Percentiles rank a stretch among this genome's conserved stretches.
These are phyloP conservation scores for Pyrenochaeta sp. DNA, from an alignment of 2,329 filamentous ascomycete species.

Conservation along the genomic window DNA sequence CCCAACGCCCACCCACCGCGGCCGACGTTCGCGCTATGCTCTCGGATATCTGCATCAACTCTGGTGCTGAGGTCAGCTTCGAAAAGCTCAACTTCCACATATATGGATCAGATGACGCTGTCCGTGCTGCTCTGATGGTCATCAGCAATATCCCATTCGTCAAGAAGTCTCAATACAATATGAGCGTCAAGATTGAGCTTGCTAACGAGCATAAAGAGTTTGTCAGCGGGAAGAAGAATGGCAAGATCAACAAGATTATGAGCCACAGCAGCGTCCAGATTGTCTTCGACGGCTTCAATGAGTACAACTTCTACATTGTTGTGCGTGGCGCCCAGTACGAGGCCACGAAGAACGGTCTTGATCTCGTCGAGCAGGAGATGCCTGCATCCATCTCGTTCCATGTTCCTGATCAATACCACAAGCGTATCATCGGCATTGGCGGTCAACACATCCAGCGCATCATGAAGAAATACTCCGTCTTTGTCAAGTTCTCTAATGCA, in stretches of 20 bases:
- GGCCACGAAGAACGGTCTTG: conserved; percentile 89
- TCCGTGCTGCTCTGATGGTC: conserved; percentile 93
- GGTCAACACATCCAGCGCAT: conserved; percentile 99
- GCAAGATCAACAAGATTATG: conserved; percentile 99
- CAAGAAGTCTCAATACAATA: conserved; percentile 85
- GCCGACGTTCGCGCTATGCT: conserved; percentile 88
- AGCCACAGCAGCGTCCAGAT: conserved; percentile 99
- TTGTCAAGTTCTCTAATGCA: conserved; percentile 98
- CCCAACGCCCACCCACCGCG: conserved; percentile 66
- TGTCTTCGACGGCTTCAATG: conserved; percentile 98
- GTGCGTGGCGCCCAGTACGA: conserved; percentile 93
- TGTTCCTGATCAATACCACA: conserved; percentile 98
- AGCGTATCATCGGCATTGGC: conserved; percentile 98
- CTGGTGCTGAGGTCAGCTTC: conserved; percentile 91
- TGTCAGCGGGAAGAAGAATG: conserved; percentile 99
- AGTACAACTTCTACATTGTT: conserved; percentile 99
- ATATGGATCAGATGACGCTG: conserved; percentile 93
- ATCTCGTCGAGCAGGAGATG: conserved; percentile 98
- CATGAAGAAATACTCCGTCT: conserved; percentile 99
- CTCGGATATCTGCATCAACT: conserved; percentile 94
- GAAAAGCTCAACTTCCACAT: conserved; percentile 94
- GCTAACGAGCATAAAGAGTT: conserved; percentile 99
- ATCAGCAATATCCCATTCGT: conserved; percentile 92
- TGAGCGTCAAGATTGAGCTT: conserved; percentile 97
- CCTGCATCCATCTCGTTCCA: conserved; percentile 99